Base-by-base conservation (phyloP, 805 yeast genomes). In the Lipomyces yamadae region DNA sequence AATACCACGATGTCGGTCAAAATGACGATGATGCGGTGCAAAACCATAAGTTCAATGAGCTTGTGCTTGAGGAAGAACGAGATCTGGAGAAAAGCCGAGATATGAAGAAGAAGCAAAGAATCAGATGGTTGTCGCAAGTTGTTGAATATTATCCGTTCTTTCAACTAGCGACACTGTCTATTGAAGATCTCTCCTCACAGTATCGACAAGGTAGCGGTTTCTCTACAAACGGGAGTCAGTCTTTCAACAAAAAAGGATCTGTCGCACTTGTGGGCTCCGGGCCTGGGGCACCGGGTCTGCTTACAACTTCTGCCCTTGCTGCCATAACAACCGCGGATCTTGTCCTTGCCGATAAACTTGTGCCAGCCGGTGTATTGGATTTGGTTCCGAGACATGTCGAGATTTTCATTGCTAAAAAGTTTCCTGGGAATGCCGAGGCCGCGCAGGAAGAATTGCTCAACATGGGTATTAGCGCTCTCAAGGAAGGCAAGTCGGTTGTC, bases 351-450 rank as follows among this genome's bases (percentile, higher is more conserved):
- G 98, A 94, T 76, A 94, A 94, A 75, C 82, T 94, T 33, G 98
- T 94, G 0, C 98, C 98, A 2, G 90, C 89, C 72, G 89, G 88
- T 72, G 96, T 94, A 0, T 79, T 94, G 45, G 91, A 88, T 56
- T 78, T 93, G 24, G 88, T 94, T n/a, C 98, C 98, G 0, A 76
- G 83, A 37, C 81, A 82, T 37, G 90, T 96, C 0, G 88, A 87
- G 56, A 81, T 89, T 3, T 92, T 90, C 75, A 92, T 94, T 66
- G 98, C 98, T 1, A 84, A 92, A 53, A 94, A 94, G 77, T 94
- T 92, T 79, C 98, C 98, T 2, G 98, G 98, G 0, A 94, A 94
- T 76, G 98, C 98, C 0, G 97, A 92, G 74, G 84, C 84, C 58
- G 98, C 98, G 0, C 98, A 94, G 77, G 84, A 89, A 67, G 97